These are phyloP conservation scores for Psilocybe tampanensis DNA, from an alignment of 768 basidiomycete species.

Conservation along the genomic window DNA sequence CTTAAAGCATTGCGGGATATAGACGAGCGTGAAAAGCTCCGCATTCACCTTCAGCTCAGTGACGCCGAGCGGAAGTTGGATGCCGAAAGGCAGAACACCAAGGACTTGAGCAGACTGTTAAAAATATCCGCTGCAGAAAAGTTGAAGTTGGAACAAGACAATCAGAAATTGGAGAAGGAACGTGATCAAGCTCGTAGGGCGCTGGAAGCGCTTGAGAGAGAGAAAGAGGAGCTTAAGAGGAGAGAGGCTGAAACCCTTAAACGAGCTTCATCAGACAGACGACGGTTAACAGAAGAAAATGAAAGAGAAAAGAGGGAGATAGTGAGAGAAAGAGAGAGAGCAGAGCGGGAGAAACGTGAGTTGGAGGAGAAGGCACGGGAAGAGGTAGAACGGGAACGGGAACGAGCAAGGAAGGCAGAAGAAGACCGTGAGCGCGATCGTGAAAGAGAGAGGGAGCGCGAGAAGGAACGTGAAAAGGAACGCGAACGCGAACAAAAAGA, in stretches of 20 bases:
- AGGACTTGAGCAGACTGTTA: slow-evolving; percentile 16
- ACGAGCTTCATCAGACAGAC: slow-evolving; percentile 9
- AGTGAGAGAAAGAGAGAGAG: slow-evolving; percentile 8
- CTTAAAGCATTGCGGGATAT: slow-evolving; percentile 8
- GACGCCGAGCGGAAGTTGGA: slow-evolving; percentile 23
- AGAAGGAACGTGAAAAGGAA: slow-evolving; percentile 14
- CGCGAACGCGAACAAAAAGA: slow-evolving; percentile 7
- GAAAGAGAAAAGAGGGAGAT: slow-evolving; percentile 11
- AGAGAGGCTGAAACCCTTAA: slow-evolving; percentile 10
- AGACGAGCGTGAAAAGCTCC: slow-evolving; percentile 12
- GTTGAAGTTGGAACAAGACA: slow-evolving; percentile 13
- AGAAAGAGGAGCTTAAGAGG: slow-evolving; percentile 12
- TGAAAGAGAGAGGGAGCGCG: slow-evolving; percentile 11
- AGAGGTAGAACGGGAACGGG: slow-evolving; percentile 14
- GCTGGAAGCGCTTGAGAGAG: slow-evolving; percentile 10
- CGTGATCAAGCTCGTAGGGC: slow-evolving; percentile 4
- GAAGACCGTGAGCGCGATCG: slow-evolving; percentile 17
- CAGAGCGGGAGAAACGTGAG: slow-evolving; percentile 19
- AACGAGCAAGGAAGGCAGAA: slow-evolving; percentile 12
- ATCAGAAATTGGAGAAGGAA: slow-evolving; percentile 6
- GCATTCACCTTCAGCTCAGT: slow-evolving; percentile 19
- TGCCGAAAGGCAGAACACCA: slow-evolving; percentile 21
- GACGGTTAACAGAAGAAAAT: slow-evolving; percentile 7
- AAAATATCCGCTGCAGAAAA: slow-evolving; percentile 7
- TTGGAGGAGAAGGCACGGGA: slow-evolving; percentile 9